Evolutionary conservation across 441 rosid genomes (phyloP), one percentile per base, ranked within the genome.

Genomic region (Sinapis alba): DNA sequence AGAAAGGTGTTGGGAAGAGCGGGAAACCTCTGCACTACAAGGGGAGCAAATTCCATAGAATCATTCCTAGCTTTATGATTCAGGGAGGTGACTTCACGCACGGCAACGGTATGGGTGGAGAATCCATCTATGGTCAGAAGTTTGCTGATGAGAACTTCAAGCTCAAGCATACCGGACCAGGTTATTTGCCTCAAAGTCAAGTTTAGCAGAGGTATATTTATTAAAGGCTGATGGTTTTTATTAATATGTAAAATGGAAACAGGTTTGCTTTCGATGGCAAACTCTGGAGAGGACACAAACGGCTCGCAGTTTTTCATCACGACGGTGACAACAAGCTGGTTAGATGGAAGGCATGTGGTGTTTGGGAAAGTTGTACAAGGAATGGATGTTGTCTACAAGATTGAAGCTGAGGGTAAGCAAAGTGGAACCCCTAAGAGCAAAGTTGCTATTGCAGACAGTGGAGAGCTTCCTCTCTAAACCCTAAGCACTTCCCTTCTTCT

Each of bases 241-340:
- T 41, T 28, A 19, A 3, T 12, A 45, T 34, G 23, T 59, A 43
- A 64, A 30, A 19, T 5, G 10, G 3, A 28, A 16, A 21, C 79
- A 93, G 98, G 97, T 38, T 8, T 85, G 7, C 75, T 94, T 71
- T 94, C 98, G 4, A 94, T 94, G 99, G 99, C 99, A 26, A 94
- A 94, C 68, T 86, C 99, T 68, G 99, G 98, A 67, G 76, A 57
- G 4, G 90, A 89, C 84, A 94, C 98, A 16, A 94, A 94, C 4
- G 99, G 99, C 23, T 94, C 99, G 0, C 99, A 94, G 68, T 90
- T 94, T 85, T 92, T 94, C 82, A 86, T 92, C 53, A 90, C 97
- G 1, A 89, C 98, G 0, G 97, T 89, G 79, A 89, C 86, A 53
- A 90, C 97, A 54, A 86, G 83, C 84, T 90, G 97, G 97, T 83